Evolutionary conservation across 768 basidiomycete species (phyloP).

Genomic region (Lentinula edodes): DNA sequence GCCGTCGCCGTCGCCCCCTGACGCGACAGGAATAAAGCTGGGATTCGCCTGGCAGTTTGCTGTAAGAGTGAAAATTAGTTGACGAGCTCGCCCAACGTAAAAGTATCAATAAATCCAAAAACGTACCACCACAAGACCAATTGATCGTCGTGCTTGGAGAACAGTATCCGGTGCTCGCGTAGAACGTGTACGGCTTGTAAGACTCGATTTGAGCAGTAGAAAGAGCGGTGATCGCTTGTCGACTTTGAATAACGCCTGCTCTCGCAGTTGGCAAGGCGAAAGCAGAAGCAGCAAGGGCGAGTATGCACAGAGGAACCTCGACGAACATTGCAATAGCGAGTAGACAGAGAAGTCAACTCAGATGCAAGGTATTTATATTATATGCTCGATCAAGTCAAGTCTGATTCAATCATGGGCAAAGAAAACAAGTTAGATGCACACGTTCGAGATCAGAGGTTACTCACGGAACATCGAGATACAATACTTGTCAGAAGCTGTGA

Average conservation of each 20-base stretch:
- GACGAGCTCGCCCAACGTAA: neutral
- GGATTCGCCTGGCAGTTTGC: conserved; percentile 43
- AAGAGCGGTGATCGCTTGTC: conserved; percentile 1
- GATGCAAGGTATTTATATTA: neutral
- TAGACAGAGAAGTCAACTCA: neutral
- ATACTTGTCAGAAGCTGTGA: neutral
- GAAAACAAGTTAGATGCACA: neutral
- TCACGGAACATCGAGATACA: neutral
- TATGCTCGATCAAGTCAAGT: neutral
- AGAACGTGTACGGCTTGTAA: conserved; percentile 28
- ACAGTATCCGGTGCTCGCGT: conserved; percentile 35
- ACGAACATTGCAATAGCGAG: neutral
- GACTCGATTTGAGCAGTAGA: conserved; percentile 18
- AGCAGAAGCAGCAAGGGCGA: neutral
- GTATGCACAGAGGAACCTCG: neutral
- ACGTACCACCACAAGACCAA: conserved; percentile 38
- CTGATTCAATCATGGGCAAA: neutral
- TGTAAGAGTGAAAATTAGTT: conserved; percentile 10
- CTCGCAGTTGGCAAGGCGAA: neutral
- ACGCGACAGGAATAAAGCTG: conserved; percentile 39
- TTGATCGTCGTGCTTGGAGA: conserved; percentile 23
- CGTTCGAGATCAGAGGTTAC: neutral
- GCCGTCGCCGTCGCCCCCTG: conserved; percentile 40
- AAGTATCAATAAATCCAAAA: neutral
- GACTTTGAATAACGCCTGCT: neutral